Evolutionary conservation across 1,139 yeast species (phyloP).

Genomic region (Lodderomyces pseudojiufengensis): DNA sequence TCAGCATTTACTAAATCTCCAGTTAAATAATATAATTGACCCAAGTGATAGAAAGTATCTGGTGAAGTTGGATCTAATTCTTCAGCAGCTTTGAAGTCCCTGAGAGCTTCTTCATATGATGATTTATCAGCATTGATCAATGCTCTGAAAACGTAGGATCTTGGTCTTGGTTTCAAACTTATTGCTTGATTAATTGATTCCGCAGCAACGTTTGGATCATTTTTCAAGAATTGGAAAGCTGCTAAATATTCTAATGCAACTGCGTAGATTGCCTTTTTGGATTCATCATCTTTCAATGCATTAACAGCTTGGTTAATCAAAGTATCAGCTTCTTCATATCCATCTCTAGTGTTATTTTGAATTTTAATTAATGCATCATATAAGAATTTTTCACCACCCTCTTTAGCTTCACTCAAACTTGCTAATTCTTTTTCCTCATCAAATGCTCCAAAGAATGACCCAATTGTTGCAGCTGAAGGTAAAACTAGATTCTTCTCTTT

Average conservation of each 20-base stretch:
- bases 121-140: conserved; percentile 79
- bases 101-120: conserved; percentile 57
- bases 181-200: conserved; percentile 62
- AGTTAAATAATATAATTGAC: conserved; percentile 83
- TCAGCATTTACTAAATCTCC: conserved; percentile 74
- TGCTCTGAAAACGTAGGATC: conserved; percentile 81
- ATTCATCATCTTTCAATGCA: conserved; percentile 29
- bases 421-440: conserved; percentile 42
- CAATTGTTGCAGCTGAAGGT: conserved; percentile 83
- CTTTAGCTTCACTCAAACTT: conserved; percentile 46
- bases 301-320: conserved; percentile 65
- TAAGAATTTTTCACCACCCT: conserved; percentile 60
- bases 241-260: conserved; percentile 83
- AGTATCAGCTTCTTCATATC: conserved; percentile 72
- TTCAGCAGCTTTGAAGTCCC: conserved; percentile 72
- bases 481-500: conserved; percentile 55
- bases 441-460: conserved; percentile 84
- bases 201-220: conserved; percentile 61
- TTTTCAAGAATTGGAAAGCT: conserved; percentile 78
- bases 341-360: conserved; percentile 60
- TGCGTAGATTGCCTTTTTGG: conserved; percentile 32
- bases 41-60: conserved; percentile 90
- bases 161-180: conserved; percentile 68
- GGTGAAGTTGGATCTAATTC: conserved; percentile 67
- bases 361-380: conserved; percentile 65